Evolutionary conservation across 768 basidiomycete genomes (phyloP).

Genomic region (Tricholoma flavovirens): DNA sequence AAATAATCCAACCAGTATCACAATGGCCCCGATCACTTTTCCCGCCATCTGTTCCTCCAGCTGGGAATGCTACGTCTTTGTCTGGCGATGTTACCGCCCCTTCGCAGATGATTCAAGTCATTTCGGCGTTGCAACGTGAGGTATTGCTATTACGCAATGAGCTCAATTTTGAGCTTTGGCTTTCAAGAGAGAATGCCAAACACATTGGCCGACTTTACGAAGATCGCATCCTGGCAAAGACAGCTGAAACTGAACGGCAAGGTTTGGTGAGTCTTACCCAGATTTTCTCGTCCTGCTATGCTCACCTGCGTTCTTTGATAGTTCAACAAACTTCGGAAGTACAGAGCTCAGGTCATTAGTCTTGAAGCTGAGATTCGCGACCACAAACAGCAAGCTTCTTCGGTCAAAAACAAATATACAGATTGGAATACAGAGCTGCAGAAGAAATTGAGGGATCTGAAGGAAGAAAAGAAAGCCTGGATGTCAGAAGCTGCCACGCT

Average conservation of each 20-base stretch:
- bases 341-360: conserved; percentile 58
- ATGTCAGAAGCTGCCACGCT: conserved; percentile 61
- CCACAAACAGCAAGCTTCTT: conserved; percentile 66
- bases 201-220: conserved; percentile 79
- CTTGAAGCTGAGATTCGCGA: conserved; percentile 68
- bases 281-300: not conserved
- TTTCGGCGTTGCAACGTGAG: conserved; percentile 71
- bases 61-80: conserved; percentile 8
- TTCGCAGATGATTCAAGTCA: conserved; percentile 52
- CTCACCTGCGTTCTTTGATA: conserved; percentile 21
- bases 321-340: conserved; percentile 81
- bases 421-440: conserved; percentile 84
- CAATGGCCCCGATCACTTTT: conserved; percentile 51
- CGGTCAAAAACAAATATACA: conserved; percentile 70
- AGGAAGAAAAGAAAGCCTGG: conserved; percentile 80
- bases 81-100: conserved; percentile 25
- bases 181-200: conserved; percentile 72
- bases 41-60: conserved; percentile 23
- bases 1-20: conserved; percentile 46
- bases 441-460: conserved; percentile 64
- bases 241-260: conserved; percentile 78
- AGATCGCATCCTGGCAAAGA: conserved; percentile 64
- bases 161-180: conserved; percentile 82
- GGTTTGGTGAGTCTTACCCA: conserved; percentile 52
- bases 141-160: conserved; percentile 71